Evolutionary conservation across 1,284 basidiomycete genomes (phyloP), one percentile per base, ranked within the genome.

Genomic region (Trichosporon faecale): DNA sequence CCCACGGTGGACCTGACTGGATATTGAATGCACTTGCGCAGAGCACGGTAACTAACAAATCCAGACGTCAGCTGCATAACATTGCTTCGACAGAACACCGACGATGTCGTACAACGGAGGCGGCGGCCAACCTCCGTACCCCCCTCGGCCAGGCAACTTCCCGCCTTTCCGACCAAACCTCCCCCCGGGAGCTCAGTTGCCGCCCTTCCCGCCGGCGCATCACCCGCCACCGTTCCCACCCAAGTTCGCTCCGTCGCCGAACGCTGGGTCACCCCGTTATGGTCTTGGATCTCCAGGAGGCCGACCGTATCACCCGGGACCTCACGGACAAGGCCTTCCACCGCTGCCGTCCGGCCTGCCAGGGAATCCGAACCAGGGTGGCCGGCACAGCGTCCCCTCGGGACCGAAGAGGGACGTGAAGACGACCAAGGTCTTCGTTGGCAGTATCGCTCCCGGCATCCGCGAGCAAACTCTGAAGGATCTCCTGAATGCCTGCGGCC

Each of bases 401-500:
- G 65, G 70, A 29, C 66, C 69, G 14, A 71, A 67, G n/a, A 74
- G 71, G 64, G 81, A 81, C 14, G 82, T 84, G 72, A 81, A 85
- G 74, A 83, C 85, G 1, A 91, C 89, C 0, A 84, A 81, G 29
- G 86, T 96, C 14, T 98, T 97, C 77, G 90, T 98, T 23, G 95
- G 95, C n/a, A 92, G 92, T 73, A 98, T 98, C 81, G 93, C 94
- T 0, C 91, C 93, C 27, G 95, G 95, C 3, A 93, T 97, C 72
- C 90, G 89, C 0, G 94, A 98, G 79, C 75, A 77, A 11, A 80
- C 91, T 70, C 83, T 98, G 65, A 91, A 91, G 74, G 87, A 88
- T 70, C 86, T 98, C 49, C 87, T 98, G 46, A 85, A 87, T 71
- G 89, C 94, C 27, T 98, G 95, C 80, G 95, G 95, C 25, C 88